Evolutionary conservation across 306 rosid species (phyloP).

Genomic region (Amphicarpaea edgeworthii): DNA sequence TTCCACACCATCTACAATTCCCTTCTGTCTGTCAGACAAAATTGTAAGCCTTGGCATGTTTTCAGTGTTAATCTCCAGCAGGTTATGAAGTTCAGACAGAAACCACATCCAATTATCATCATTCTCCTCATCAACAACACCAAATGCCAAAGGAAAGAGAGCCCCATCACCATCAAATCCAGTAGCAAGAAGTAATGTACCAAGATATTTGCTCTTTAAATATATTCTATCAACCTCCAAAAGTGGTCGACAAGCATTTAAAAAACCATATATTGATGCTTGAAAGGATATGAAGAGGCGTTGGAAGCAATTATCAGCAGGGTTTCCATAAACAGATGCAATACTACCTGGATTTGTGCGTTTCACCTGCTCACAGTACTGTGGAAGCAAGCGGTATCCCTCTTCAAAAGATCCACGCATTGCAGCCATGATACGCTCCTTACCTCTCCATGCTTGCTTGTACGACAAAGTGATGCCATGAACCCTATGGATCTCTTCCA

Average conservation of each 20-base stretch:
- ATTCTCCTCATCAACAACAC: conserved; percentile 89
- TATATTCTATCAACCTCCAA: conserved; percentile 84
- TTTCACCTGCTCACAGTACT: conserved; percentile 83
- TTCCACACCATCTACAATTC: conserved; percentile 84
- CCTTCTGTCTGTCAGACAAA: conserved; percentile 84
- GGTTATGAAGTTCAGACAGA: conserved; percentile 81
- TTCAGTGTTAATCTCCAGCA: conserved; percentile 84
- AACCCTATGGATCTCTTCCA: conserved; percentile 87
- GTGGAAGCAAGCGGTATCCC: conserved; percentile 88
- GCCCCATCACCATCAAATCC: conserved; percentile 88
- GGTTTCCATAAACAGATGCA: conserved; percentile 79
- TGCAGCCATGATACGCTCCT: conserved; percentile 94
- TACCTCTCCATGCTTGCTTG: conserved; percentile 96
- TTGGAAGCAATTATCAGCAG: conserved; percentile 74
- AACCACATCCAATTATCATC: conserved; percentile 96
- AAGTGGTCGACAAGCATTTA: conserved; percentile 86
- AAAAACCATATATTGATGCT: conserved; percentile 85
- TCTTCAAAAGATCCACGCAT: conserved; percentile 96
- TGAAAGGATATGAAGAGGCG: conserved; percentile 86
- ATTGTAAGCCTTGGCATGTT: conserved; percentile 94
- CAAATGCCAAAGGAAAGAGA: conserved; percentile 87
- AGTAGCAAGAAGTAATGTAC: conserved; percentile 80
- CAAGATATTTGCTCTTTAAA: conserved; percentile 83
- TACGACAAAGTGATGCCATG: conserved; percentile 90
- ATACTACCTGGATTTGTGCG: conserved; percentile 85